These are phyloP conservation scores for Globisporangium spinosum DNA, from an alignment of 352 stramenopile genomes.

Conservation along the genomic window DNA sequence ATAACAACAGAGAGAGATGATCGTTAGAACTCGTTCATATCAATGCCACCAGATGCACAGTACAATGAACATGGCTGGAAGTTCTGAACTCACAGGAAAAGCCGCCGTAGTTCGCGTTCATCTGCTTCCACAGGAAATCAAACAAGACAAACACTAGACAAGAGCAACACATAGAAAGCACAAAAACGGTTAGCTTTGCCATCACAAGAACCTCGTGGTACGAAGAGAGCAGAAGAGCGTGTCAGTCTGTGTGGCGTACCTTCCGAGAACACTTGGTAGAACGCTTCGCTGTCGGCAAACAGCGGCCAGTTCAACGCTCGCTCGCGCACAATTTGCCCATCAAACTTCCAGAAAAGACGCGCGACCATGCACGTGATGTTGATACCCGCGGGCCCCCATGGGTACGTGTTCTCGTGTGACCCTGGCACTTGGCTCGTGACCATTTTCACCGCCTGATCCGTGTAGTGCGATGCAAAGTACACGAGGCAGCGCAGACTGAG, in stretches of 20 bases:
- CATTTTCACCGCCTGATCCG: conserved; percentile 67
- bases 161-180: conserved; percentile 6
- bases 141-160: conserved; percentile 75
- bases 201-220: neutral
- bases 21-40: neutral
- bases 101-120: conserved; percentile 84
- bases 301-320: conserved; percentile 65
- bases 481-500: conserved; percentile 77
- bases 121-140: conserved; percentile 79
- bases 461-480: conserved; percentile 75
- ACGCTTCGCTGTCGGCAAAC: conserved; percentile 62
- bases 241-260: conserved; percentile 13
- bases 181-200: conserved; percentile 3
- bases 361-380: conserved; percentile 85
- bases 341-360: conserved; percentile 76
- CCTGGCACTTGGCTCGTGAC: conserved; percentile 73
- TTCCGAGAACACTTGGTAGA: conserved; percentile 77
- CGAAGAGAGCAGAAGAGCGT: neutral
- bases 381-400: conserved; percentile 79
- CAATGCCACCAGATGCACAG: neutral
- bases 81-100: conserved; percentile 52
- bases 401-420: conserved; percentile 79
- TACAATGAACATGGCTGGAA: neutral
- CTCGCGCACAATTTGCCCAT: conserved; percentile 66
- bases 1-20: neutral